Evolutionary conservation across 129 eudicot genomes (phyloP).

Genomic region (Flaveria sonorensis): DNA sequence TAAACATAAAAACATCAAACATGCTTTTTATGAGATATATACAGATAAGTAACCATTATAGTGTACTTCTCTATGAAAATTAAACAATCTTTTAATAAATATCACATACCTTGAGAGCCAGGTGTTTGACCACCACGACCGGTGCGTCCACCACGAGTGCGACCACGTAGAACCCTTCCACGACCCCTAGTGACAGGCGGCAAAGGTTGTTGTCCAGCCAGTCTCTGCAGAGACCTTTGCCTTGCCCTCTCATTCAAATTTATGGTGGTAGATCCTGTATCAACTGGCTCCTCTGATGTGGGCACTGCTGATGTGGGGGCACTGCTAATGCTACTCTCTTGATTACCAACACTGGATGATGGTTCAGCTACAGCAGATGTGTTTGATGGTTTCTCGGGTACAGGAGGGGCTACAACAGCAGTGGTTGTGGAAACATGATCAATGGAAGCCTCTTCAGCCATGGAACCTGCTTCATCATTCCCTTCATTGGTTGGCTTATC

Average conservation of each 20-base stretch:
- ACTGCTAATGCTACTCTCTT: conserved; percentile 33
- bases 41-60: neutral
- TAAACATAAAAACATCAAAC: conserved; percentile 15
- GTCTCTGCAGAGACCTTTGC: conserved; percentile 54
- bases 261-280: conserved; percentile 54
- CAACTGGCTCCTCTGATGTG: conserved; percentile 45
- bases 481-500: conserved; percentile 43
- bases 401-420: conserved; percentile 19
- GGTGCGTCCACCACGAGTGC: conserved; percentile 64
- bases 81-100: neutral
- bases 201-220: conserved; percentile 41
- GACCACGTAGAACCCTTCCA: conserved; percentile 58
- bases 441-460: conserved; percentile 21
- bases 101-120: conserved; percentile 46
- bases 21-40: neutral
- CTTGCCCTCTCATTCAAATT: conserved; percentile 68
- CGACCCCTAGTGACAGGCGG: conserved; percentile 65
- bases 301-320: conserved; percentile 32
- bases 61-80: neutral
- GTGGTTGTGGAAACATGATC: conserved; percentile 33
- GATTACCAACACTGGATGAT: conserved; percentile 24
- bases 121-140: conserved; percentile 61
- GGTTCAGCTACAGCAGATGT: conserved; percentile 33
- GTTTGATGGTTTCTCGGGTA: conserved; percentile 36
- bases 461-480: conserved; percentile 39